Evolutionary conservation across 1,284 basidiomycete species (phyloP).

Genomic region (Boletus mariae): DNA sequence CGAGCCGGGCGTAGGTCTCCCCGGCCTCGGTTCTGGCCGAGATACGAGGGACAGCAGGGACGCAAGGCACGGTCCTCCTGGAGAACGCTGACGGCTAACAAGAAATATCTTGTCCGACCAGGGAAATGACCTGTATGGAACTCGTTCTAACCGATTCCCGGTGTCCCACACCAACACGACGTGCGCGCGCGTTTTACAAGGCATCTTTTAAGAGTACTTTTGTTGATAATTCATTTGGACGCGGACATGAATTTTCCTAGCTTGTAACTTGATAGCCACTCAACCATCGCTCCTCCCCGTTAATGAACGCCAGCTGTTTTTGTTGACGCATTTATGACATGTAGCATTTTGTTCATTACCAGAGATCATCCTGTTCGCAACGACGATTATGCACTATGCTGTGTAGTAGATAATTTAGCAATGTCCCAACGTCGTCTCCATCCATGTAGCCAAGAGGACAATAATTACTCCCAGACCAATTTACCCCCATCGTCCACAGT

Average conservation of each 20-base stretch:
- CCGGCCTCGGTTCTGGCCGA: conserved; percentile 21
- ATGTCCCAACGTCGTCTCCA: conserved; percentile 1
- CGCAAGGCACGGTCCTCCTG: conserved; percentile 27
- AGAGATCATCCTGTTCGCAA: conserved; percentile 11
- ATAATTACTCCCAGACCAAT: conserved; percentile 52
- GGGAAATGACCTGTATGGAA: conserved; percentile 2
- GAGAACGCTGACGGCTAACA: conserved; percentile 24
- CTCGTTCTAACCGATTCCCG: conserved; percentile 10
- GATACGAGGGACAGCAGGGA: conserved; percentile 29
- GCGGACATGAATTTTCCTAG: conserved; percentile 21
- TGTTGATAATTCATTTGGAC: conserved; percentile 14
- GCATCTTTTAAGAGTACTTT: conserved; percentile 5
- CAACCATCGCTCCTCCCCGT: conserved; percentile 6
- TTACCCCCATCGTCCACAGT: conserved; percentile 48
- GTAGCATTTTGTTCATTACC: conserved; percentile 17
- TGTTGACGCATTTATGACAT: conserved; percentile 18
- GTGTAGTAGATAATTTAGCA: conserved; percentile 25
- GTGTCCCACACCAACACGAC: conserved; percentile 12
- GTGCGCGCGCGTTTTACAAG: conserved; percentile 4
- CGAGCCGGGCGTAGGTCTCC: conserved; percentile 18
- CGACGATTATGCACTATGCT: conserved; percentile 10
- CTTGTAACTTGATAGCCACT: conserved; percentile 8
- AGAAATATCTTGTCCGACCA: conserved; percentile 3
- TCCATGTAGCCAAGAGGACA: not conserved
- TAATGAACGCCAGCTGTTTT: conserved; percentile 8